Conservation (phyloP, 2,329 filamentous ascomycete species). For the Trichoderma harzianum region DNA sequence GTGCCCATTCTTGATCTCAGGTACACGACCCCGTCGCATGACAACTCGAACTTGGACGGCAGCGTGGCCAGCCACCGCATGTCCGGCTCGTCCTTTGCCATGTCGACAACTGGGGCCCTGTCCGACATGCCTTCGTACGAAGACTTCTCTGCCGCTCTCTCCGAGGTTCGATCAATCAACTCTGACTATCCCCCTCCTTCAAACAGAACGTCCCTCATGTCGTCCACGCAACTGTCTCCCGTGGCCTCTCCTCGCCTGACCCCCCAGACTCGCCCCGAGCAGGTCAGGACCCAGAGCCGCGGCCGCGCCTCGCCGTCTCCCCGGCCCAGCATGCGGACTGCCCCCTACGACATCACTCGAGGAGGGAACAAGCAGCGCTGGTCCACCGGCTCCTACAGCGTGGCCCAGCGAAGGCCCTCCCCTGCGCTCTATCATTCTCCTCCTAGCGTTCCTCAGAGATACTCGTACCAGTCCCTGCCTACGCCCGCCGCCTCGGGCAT, state of each 20-base stretch:
- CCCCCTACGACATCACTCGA: slow-evolving; percentile 64
- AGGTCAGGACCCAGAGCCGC: slow-evolving; percentile 62
- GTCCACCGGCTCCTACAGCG: slow-evolving; percentile 64
- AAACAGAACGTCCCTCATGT: slow-evolving; percentile 67
- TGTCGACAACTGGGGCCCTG: slow-evolving; percentile 63
- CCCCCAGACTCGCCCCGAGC: slow-evolving; percentile 57
- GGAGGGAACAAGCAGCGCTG: slow-evolving; percentile 73
- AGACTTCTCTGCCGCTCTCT: slow-evolving; percentile 63
- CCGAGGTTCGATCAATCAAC: slow-evolving; percentile 64
- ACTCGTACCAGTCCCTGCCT: slow-evolving; percentile 42
- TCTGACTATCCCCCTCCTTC: slow-evolving; percentile 65
- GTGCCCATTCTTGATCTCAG: slow-evolving; percentile 61
- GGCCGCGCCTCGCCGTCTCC: slow-evolving; percentile 70
- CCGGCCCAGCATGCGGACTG: slow-evolving; percentile 62
- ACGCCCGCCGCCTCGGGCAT: slow-evolving; percentile 31
- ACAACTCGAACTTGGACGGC: slow-evolving; percentile 49
- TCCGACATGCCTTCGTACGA: slow-evolving; percentile 70
- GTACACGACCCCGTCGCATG: slow-evolving; percentile 45
- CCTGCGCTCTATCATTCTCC: slow-evolving; percentile 62
- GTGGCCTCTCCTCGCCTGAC: slow-evolving; percentile 68
- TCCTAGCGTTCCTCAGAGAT: slow-evolving; percentile 54
- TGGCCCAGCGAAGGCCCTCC: slow-evolving; percentile 47
- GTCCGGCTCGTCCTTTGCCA: slow-evolving; percentile 70
- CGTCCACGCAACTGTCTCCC: slow-evolving; percentile 67
- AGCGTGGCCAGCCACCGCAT: slow-evolving; percentile 58